Evolutionary conservation across 345 rosid species (phyloP), one percentile per base, ranked within the genome.

Genomic region (Salix dunnii): DNA sequence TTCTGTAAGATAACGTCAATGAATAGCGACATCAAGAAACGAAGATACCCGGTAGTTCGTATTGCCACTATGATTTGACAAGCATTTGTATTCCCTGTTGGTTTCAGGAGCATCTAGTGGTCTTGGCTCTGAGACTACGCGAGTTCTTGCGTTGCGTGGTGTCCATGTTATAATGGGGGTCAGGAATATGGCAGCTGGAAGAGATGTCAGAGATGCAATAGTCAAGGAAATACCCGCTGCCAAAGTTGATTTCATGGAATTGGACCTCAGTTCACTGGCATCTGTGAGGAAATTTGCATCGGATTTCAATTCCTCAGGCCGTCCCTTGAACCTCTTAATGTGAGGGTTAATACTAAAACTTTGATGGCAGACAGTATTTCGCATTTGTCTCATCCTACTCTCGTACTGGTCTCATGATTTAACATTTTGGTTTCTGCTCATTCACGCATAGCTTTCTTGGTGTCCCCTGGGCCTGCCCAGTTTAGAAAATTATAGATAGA

Each of bases 71-170:
- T 53, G 60, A 53, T 7, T 8, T 7, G 60, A 53, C 60, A 53
- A 18, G 60, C 25, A 53, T 21, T 20, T 74, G 28, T 35, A 0
- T 31, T 55, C 31, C 48, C 9, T 20, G 36, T 43, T 17, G 27
- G 4, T 25, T 68, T 58, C 74, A 93, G 98, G 93, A 83, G 93
- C 93, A 68, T 90, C 97, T 18, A 91, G 93, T 74, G 98, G 98
- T 65, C 88, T 93, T 73, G 94, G 94, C 3, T 68, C 79, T 49
- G 97, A 91, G 85, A 93, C 98, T 0, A 74, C 89, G 0, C 88
- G 88, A 13, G 86, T 86, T 77, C 82, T 86, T 64, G 85, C 78
- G 1, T 27, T 79, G 77, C 73, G 82, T 18, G 78, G 78, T 18
- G 82, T 69, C 1, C 82, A 74, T 74, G 82, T 79, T 30, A 73